Conservation (phyloP, 2,329 filamentous ascomycete genomes). For the Ophiostoma quercus region DNA sequence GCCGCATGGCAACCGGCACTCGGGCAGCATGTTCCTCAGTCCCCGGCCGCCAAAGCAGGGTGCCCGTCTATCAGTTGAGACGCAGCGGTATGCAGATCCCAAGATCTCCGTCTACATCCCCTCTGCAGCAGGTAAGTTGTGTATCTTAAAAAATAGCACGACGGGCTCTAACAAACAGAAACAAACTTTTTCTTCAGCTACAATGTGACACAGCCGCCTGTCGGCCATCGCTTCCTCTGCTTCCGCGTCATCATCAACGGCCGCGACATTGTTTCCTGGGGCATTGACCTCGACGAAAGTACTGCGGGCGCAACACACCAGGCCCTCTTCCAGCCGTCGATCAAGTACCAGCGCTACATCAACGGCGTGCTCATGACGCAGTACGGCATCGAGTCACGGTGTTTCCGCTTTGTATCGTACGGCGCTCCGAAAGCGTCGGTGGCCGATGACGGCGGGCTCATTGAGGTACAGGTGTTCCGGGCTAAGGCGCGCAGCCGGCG, state of each 20-base stretch:
- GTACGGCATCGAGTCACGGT: constrained; percentile 45
- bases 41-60: constrained; percentile 14
- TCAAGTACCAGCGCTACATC: constrained; percentile 37
- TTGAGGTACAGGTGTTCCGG: constrained; percentile 51
- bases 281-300: constrained; percentile 42
- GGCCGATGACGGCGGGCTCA: constrained; percentile 51
- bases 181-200: constrained; percentile 52
- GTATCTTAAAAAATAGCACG: too few species aligned
- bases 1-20: constrained; percentile 23
- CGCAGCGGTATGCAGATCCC: constrained; percentile 34
- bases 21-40: constrained; percentile 19
- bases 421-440: constrained; percentile 38
- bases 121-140: constrained; percentile 49
- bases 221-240: constrained; percentile 41
- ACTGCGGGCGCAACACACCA: constrained; percentile 35
- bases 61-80: background rate
- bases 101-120: constrained; percentile 53
- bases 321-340: constrained; percentile 46
- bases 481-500: constrained; percentile 44
- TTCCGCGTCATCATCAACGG: constrained; percentile 55
- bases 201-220: constrained; percentile 35
- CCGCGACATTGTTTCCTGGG: constrained; percentile 48
- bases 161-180: constrained; percentile 39
- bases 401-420: constrained; percentile 46
- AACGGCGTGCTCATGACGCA: constrained; percentile 34